Base-by-base conservation (phyloP, 441 rosid genomes). In the Syzygium malaccense region DNA sequence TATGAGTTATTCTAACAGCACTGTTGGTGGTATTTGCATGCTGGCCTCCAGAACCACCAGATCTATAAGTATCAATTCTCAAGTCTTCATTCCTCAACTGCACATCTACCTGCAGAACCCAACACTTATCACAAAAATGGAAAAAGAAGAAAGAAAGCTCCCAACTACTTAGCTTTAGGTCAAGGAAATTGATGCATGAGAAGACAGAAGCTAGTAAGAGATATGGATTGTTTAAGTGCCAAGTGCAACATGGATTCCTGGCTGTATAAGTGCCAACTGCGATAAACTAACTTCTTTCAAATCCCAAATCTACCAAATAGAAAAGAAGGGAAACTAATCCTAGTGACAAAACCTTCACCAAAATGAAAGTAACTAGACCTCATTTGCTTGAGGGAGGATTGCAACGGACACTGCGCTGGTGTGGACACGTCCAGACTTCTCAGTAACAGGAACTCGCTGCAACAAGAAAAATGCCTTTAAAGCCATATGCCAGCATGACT, bases 1-100 rank as follows among this genome's bases (percentile, higher is more conserved):
- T 88, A 93, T 97, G 99, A 86, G 96, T 95, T 89, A 96, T 92
- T 90, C 99, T 93, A 90, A 98, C 99, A 51, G 99, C 99, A 87
- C 99, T 97, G 89, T 98, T 95, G 85, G 99, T 98, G 86, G 99
- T 98, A 92, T 98, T 98, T 90, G 96, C 99, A 89, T 96, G 98
- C 92, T 98, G 99, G 58, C 99, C 99, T 71, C 99, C 99, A 45
- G 95, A 94, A 91, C 99, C 99, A 89, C 99, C 98, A 54, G 99
- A 94, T 91, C 99, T 94, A 86, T 93, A 98, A 13, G 99, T 95
- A 89, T 96, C 99, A 58, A 96, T 93, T 92, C 97, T 96, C 95
- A 97, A 90, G 91, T 98, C 99, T 90, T 97, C 99, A 93, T 95
- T 97, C 91, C 95, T 95, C 92, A 97, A 93, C 88, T 95, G 98